Evolutionary conservation across 2,329 filamentous ascomycete species (phyloP), one percentile per base, ranked within the genome.

Genomic region (Penicillium paneum): DNA sequence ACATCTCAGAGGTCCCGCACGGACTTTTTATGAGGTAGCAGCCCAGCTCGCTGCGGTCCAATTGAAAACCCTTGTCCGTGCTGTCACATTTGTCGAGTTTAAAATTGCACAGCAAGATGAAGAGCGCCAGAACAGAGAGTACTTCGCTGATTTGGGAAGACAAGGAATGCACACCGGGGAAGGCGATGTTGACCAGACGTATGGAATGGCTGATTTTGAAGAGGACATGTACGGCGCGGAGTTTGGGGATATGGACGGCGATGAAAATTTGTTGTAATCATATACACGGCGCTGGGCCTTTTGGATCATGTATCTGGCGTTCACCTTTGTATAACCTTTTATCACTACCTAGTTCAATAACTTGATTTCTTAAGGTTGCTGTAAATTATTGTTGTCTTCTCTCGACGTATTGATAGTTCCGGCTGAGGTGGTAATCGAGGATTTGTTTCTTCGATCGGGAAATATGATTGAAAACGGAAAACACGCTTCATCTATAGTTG

Each of bases 1-100:
- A 2, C 78, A 82, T 28, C 66, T 86, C 28, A 71, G 76, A 15
- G 71, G 74, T 5, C 62, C 63, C 13, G 78, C 76, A 17, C 78
- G 68, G 49, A 53, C 65, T 0, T 81, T 86, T 54, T 81, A 82
- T 61, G 73, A 80, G 54, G 71, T 76, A 44, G 79, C 76, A 11
- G 81, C 81, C 10, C 74, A 73, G 55, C 64, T 80, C 15, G 76
- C 76, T 7, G 83, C 80, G 7, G 61, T 83, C 32, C 77, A 78
- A 11, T 56, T 84, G 42, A 69, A 77, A 26, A 78, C 76, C 34
- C 69, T 86, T 40, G 64, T 83, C 13, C 71, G 69, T 52, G 79
- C 77, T 15, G 81, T 85, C 0, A 76, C 73, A 42, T 70, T 75
- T 34, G 74, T 78, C 0, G 83, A 86, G 64, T 58, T 67, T 51